Evolutionary conservation across 2,329 filamentous ascomycete genomes (phyloP).

Genomic region (Cordyceps pruinosa): DNA sequence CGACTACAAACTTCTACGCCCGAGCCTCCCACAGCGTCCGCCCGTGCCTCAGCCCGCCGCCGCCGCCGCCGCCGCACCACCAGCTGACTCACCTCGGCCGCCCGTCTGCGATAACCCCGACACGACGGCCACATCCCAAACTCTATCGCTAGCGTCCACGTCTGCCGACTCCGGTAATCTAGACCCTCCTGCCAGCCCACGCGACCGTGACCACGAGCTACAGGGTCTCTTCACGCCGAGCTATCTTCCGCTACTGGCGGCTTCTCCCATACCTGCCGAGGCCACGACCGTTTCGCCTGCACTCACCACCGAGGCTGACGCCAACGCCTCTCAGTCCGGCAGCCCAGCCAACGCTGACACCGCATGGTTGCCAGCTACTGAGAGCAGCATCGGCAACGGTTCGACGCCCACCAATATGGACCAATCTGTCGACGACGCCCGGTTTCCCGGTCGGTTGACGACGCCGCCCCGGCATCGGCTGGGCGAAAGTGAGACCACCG

Average conservation of each 20-base stretch:
- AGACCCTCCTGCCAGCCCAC: conserved; percentile 35
- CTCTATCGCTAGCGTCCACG: conserved; percentile 19
- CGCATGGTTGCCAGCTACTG: conserved; percentile 9
- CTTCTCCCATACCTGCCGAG: conserved; percentile 15
- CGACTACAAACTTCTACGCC: conserved; percentile 34
- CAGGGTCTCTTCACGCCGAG: conserved; percentile 56
- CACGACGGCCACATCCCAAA: conserved; percentile 25
- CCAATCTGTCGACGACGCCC: neutral
- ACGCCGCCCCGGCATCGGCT: conserved; percentile 1
- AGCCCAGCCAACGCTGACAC: neutral
- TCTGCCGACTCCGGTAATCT: conserved; percentile 22
- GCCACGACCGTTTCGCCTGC: conserved; percentile 13
- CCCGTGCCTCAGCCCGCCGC: neutral
- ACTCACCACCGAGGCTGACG: conserved; percentile 13
- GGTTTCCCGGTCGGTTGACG: conserved; percentile 5
- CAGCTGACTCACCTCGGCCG: conserved; percentile 28
- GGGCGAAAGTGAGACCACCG: neutral
- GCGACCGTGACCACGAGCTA: conserved; percentile 53
- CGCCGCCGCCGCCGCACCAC: neutral
- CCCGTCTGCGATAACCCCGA: conserved; percentile 20
- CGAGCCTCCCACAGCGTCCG: conserved; percentile 20
- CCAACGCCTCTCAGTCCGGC: neutral
- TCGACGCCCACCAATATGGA: neutral
- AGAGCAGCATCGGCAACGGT: neutral
- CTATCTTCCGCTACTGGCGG: conserved; percentile 54